These are phyloP conservation scores for Epichloe sylvatica DNA, from an alignment of 2,329 filamentous ascomycete species.

Conservation along the genomic window DNA sequence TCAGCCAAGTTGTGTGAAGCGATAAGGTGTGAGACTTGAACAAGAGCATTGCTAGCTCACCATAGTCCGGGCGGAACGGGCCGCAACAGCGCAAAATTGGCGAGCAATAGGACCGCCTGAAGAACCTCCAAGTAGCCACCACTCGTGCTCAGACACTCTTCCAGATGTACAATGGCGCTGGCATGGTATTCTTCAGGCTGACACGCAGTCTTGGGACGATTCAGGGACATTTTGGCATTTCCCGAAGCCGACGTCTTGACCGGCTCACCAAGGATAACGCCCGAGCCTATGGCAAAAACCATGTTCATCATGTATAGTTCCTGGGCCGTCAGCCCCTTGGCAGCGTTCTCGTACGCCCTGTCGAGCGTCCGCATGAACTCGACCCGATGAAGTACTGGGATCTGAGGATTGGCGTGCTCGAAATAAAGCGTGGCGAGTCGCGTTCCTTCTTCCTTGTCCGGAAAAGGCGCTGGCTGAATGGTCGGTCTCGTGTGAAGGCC, in stretches of 20 bases:
- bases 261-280: constrained; percentile 67
- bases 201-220: constrained; percentile 29
- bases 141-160: constrained; percentile 70
- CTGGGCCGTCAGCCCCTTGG: constrained; percentile 53
- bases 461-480: constrained; percentile 75
- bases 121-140: constrained; percentile 86
- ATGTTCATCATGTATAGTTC: constrained; percentile 95
- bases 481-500: constrained; percentile 84
- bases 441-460: constrained; percentile 57
- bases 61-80: constrained; percentile 88
- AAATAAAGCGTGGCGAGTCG: constrained; percentile 76
- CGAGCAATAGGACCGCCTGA: constrained; percentile 81
- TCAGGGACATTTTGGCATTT: constrained; percentile 16
- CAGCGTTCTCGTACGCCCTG: constrained; percentile 57
- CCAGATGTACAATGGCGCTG: constrained; percentile 81
- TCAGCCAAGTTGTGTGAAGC: background rate
- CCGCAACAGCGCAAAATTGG: constrained; percentile 78
- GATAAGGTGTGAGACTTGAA: too few relatives aligned
- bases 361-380: constrained; percentile 88
- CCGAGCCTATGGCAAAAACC: constrained; percentile 88
- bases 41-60: constrained; percentile 27
- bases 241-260: constrained; percentile 32
- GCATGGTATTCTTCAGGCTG: constrained; percentile 95
- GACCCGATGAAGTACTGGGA: constrained; percentile 75
- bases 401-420: constrained; percentile 90